phyloP scores from a whole-genome alignment of 495 filamentous ascomycete species.

The Tuber magnatum region DNA sequence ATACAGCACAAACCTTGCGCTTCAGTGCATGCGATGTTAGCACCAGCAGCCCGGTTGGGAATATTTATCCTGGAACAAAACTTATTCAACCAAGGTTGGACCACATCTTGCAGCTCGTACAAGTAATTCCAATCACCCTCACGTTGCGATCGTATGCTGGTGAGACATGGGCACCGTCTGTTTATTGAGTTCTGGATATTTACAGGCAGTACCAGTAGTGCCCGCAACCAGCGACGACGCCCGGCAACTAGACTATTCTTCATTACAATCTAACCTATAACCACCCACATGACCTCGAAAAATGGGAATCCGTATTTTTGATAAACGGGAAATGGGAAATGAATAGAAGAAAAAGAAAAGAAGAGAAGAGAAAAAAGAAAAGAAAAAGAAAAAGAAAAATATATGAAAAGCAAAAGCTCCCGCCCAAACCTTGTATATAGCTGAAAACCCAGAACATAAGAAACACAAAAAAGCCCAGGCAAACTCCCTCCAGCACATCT shows the following conservation, averaged over 20 bases:
- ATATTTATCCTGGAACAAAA: no score
- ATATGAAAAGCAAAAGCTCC: slow-evolving; percentile 16
- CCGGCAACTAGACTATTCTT: not conserved
- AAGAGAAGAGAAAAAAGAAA: not conserved
- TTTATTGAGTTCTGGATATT: no score
- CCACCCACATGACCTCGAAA: not conserved
- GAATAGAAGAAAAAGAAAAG: slow-evolving; percentile 6
- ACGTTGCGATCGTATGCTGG: no score
- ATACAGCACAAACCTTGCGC: not conserved
- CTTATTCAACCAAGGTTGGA: no score
- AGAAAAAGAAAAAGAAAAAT: slow-evolving; percentile 8
- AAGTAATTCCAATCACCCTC: no score
- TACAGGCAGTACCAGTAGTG: not conserved
- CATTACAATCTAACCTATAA: not conserved
- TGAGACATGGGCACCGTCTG: no score
- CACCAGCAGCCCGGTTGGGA: not conserved
- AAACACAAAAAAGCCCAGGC: slow-evolving; percentile 7
- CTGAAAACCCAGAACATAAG: slow-evolving; percentile 23
- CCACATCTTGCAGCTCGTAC: no score
- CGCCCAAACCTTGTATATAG: slow-evolving; percentile 19
- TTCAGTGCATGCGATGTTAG: not conserved
- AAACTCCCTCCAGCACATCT: not conserved
- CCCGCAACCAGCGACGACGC: not conserved
- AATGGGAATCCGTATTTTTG: not conserved
- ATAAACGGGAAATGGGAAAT: not conserved